Evolutionary conservation across 2,329 filamentous ascomycete genomes (phyloP).

Genomic region (Dothidotthia symphoricarpi): DNA sequence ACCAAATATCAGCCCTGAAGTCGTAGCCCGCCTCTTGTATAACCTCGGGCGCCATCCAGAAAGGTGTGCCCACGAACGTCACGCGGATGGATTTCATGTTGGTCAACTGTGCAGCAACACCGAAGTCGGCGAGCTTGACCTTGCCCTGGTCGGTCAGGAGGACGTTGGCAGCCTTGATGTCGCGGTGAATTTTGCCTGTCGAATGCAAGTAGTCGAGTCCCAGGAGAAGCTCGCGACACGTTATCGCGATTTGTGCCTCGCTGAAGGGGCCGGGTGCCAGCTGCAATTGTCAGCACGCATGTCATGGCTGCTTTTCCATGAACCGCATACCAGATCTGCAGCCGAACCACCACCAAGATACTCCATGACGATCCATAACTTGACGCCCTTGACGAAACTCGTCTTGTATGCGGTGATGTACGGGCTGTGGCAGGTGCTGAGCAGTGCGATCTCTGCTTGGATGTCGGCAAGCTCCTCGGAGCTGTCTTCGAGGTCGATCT

Average conservation of each 20-base stretch:
- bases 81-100: slow-evolving; percentile 98
- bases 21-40: slow-evolving; percentile 98
- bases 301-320: background rate
- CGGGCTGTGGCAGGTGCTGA: slow-evolving; percentile 91
- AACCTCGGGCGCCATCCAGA: slow-evolving; percentile 99
- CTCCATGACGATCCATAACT: slow-evolving; percentile 99
- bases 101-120: slow-evolving; percentile 91
- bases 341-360: slow-evolving; percentile 94
- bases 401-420: slow-evolving; percentile 96
- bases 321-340: slow-evolving; percentile 73
- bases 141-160: slow-evolving; percentile 87
- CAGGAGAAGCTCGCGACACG: slow-evolving; percentile 85
- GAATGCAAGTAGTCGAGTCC: slow-evolving; percentile 91
- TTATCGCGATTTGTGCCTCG: slow-evolving; percentile 88
- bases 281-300: slow-evolving; percentile 48
- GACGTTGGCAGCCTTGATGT: slow-evolving; percentile 95
- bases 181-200: slow-evolving; percentile 93
- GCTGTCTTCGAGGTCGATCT: slow-evolving; percentile 99
- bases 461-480: slow-evolving; percentile 98
- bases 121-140: slow-evolving; percentile 96
- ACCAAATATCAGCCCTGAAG: slow-evolving; percentile 98
- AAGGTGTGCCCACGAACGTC: slow-evolving; percentile 88
- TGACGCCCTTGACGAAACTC: slow-evolving; percentile 92
- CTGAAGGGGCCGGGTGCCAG: slow-evolving; percentile 86
- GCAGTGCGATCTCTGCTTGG: slow-evolving; percentile 91